Evolutionary conservation across 768 basidiomycete genomes (phyloP), one percentile per base, ranked within the genome.

Genomic region (Naganishia randhawae): DNA sequence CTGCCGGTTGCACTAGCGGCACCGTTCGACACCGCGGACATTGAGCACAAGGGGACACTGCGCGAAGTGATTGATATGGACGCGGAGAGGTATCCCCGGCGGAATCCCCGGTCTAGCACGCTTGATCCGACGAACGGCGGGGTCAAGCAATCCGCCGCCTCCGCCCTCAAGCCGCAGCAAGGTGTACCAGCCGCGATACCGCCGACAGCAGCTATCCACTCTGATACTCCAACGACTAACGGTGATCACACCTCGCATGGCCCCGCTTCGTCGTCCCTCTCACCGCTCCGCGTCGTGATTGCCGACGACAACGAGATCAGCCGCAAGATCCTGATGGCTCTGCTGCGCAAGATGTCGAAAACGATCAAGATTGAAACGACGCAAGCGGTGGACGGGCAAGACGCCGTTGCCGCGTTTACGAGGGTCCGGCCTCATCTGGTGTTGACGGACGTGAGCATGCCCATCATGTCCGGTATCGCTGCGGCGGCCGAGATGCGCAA

Each of bases 401-500:
- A 73, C 31, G 76, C 71, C 1, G 25, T 75, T 16, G 71, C 73
- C 9, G 31, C 41, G 0, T 77, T 73, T 55, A 55, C 22, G 13
- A 45, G 62, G 1, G 71, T 71, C 32, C 41, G 22, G 17, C 76
- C 76, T 1, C 57, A 73, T 35, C 33, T 77, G 29, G 73, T 75
- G 0, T 45, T 75, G 7, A 75, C 74, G 25, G 76, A 77, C 63
- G 70, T 77, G 0, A 73, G 72, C 5, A 77, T 77, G 76, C 76
- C 76, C 6, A 52, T 61, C 6, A 73, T 75, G 74, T 72, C 74
- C 51, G 76, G 76, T 11, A 62, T 74, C 33, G 67, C 71, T 2
- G 68, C 74, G 0, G 69, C 75, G 5, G 55, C 63, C 0, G 48
- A 67, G 68, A 76, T 76, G 74, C 61, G 75, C 35, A 65, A 66